A percentile compares a stretch with the other conserved stretches of the same genome.
These are phyloP conservation scores for Schizochytrium sp. DNA, from an alignment of 108 stramenopile genomes.

Conservation along the genomic window DNA sequence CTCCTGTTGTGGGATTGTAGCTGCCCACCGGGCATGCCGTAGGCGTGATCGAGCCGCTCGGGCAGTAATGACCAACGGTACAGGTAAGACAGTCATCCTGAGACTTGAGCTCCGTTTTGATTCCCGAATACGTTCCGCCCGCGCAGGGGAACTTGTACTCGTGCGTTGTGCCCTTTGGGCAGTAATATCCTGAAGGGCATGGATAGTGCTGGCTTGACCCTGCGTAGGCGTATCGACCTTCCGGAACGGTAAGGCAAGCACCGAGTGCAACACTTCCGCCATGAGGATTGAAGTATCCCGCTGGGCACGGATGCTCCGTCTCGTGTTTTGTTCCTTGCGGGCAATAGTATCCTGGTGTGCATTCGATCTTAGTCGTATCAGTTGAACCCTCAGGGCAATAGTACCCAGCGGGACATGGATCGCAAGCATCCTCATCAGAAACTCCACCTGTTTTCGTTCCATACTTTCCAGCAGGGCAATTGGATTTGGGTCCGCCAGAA, in stretches of 20 bases:
- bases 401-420: constrained; percentile 30
- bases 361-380: constrained; percentile 16
- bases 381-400: constrained; percentile 21
- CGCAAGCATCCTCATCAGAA: background rate
- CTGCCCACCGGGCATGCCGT: constrained; percentile 20
- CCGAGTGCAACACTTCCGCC: background rate
- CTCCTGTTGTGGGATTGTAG: background rate
- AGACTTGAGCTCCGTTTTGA: background rate
- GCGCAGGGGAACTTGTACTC: constrained; percentile 25
- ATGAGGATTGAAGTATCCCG: constrained; percentile 31
- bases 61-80: constrained; percentile 33
- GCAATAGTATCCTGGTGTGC: constrained; percentile 44
- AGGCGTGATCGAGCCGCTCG: background rate
- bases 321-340: background rate
- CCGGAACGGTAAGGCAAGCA: constrained; percentile 34
- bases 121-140: constrained; percentile 33
- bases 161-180: background rate
- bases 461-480: background rate
- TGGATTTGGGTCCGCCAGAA: too few relatives aligned
- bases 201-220: background rate
- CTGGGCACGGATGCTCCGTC: constrained; percentile 14
- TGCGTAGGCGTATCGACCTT: background rate
- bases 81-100: constrained; percentile 29
- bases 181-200: constrained; percentile 28
- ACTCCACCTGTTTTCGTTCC: background rate